Base-by-base conservation (phyloP, 2,329 filamentous ascomycete species). In the Cladophialophora exuberans region DNA sequence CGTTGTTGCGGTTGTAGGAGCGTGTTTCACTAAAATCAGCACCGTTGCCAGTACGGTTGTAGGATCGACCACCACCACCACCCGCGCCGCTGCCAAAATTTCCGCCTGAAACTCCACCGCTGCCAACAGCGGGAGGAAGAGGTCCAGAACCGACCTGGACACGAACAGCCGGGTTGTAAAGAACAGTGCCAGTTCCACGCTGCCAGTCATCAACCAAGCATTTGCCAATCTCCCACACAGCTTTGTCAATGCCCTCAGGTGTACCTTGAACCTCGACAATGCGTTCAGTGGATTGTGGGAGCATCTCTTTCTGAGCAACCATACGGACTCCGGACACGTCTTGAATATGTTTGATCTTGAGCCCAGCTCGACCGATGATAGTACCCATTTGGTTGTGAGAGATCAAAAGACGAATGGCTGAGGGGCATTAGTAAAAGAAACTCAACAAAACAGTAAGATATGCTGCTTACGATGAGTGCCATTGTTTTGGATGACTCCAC, bases 321-420 rank as follows among this genome's bases (percentile, higher is more conserved):
- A 99, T 99, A 70, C 94, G 92, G 56, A 97, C 94, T 62, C 92
- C 92, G 4, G 94, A 97, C 25, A 86, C 87, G 72, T 99, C 94
- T 73, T 99, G 94, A 65, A 99, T 99, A 72, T 97, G 90, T 83
- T 99, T 99, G 81, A 99, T 99, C 81, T 97, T 99, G 64, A 97
- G 82, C 56, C 94, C 94, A 73, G 95, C 89, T 63, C 91, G 86
- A 67, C 94, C 94, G 70, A 99, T 99, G 77, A 99, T 97, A 67
- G 94, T 99, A 60, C 94, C 94, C 94, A 99, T 99, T 77, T 99
- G 94, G 74, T 97, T 97, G 79, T 99, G 93, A 28, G 94, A 99
- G 74, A 99, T 97, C 71, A 99, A 87, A 26, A 99, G 86, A 70
- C 96, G 96, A 73, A 99, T 89, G 59, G 94, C 94, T 99, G 64